phyloP scores from a whole-genome alignment of 2,329 filamentous ascomycete genomes.

The Fusarium sp. region DNA sequence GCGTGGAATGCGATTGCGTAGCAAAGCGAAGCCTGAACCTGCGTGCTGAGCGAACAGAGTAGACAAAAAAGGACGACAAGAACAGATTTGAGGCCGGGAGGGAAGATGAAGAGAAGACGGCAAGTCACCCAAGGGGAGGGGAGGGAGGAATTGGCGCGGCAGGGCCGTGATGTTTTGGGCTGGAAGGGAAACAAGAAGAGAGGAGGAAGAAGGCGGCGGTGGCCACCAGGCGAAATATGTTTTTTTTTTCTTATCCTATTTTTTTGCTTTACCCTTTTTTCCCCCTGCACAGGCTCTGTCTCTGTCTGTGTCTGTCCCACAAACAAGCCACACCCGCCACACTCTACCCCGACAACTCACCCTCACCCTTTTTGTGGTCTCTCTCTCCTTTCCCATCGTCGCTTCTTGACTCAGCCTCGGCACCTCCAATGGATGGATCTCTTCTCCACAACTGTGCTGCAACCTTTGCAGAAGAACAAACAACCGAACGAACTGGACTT shows the following conservation, averaged over 20 bases:
- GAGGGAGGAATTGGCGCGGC: conserved; percentile 57
- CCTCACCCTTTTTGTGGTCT: not conserved
- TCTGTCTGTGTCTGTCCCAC: not conserved
- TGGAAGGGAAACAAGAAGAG: conserved; percentile 43
- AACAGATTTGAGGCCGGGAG: conserved; percentile 50
- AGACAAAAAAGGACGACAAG: conserved; percentile 45
- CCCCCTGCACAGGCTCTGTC: not conserved
- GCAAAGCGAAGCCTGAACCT: conserved; percentile 35
- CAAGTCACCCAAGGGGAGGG: conserved; percentile 54
- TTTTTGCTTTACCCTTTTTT: conserved; percentile 30
- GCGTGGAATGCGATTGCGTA: conserved; percentile 27
- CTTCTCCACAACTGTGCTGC: conserved; percentile 9
- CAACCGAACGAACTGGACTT: not conserved
- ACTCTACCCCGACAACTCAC: conserved; percentile 9
- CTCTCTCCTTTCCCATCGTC: not conserved
- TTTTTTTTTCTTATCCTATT: conserved; percentile 38
- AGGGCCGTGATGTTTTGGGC: conserved; percentile 55
- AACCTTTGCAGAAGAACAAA: not conserved
- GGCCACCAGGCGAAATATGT: conserved; percentile 39
- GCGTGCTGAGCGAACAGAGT: conserved; percentile 32
- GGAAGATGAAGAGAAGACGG: conserved; percentile 51
- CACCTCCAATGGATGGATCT: conserved; percentile 8
- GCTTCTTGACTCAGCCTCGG: conserved; percentile 31
- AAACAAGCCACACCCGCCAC: conserved; percentile 25
- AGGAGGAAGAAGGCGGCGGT: conserved; percentile 32